These are phyloP conservation scores for Pistacia vera DNA, from an alignment of 345 rosid species.

Conservation along the genomic window DNA sequence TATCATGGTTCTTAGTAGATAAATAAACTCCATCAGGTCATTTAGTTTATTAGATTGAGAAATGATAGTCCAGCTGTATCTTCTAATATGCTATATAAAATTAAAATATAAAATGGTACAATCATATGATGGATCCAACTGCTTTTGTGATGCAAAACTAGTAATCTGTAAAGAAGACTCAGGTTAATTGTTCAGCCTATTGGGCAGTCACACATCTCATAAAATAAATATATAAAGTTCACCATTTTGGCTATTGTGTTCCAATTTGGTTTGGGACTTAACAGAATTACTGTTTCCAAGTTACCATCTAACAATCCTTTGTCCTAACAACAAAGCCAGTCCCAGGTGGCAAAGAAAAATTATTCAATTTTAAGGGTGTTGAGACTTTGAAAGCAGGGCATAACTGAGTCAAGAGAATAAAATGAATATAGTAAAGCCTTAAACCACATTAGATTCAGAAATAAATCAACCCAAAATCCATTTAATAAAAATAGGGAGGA, in stretches of 20 bases:
- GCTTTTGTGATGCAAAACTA: background rate
- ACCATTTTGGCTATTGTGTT: background rate
- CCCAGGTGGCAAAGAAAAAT: background rate
- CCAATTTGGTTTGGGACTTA: slow-evolving; percentile 3
- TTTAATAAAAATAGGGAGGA: background rate
- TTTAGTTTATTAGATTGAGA: background rate
- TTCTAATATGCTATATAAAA: background rate
- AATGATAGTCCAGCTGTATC: background rate
- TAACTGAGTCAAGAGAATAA: background rate
- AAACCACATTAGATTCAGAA: background rate
- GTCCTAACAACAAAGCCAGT: background rate
- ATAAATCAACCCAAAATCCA: background rate
- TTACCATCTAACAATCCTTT: background rate
- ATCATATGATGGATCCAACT: background rate
- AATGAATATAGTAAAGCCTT: background rate
- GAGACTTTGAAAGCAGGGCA: background rate
- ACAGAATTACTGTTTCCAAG: background rate
- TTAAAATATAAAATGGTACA: background rate
- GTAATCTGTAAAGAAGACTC: background rate
- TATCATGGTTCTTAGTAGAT: background rate
- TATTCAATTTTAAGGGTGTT: background rate
- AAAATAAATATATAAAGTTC: background rate
- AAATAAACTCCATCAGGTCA: background rate
- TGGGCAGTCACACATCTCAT: background rate
- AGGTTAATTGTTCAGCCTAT: background rate